A percentile compares a stretch with the other conserved stretches of the same genome.
phyloP scores from a whole-genome alignment of 2,329 filamentous ascomycete genomes.

The Clarireedia homoeocarpa region DNA sequence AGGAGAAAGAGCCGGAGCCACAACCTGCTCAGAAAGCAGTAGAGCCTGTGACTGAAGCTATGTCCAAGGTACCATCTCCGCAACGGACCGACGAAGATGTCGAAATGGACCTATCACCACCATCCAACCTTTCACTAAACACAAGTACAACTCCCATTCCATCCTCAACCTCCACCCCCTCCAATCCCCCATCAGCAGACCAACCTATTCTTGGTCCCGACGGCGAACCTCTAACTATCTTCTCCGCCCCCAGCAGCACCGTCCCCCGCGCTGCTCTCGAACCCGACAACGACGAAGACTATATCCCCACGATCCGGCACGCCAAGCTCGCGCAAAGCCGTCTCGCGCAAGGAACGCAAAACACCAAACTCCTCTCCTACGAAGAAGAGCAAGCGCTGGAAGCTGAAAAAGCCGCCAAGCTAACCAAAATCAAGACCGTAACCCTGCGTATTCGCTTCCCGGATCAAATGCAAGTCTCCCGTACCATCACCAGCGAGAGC shows the following conservation, averaged over 20 bases:
- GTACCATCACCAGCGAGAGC: conserved; percentile 58
- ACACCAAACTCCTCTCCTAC: conserved; percentile 74
- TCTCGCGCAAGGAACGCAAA: conserved; percentile 54
- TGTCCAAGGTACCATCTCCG: conserved; percentile 13
- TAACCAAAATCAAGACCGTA: conserved; percentile 60
- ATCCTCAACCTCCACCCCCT: conserved; percentile 1
- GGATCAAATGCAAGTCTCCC: conserved; percentile 69
- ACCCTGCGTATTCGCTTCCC: conserved; percentile 79
- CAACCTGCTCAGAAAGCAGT: conserved; percentile 13
- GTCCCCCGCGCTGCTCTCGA: conserved; percentile 68
- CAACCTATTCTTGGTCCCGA: conserved; percentile 24
- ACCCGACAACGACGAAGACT: conserved; percentile 64
- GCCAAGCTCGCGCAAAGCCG: conserved; percentile 67
- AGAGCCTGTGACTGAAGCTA: conserved; percentile 14
- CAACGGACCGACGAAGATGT: conserved; percentile 9
- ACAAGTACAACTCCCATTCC: not conserved
- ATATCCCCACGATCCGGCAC: conserved; percentile 66
- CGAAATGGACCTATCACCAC: conserved; percentile 4
- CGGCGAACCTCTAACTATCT: conserved; percentile 58
- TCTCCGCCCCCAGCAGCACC: conserved; percentile 64
- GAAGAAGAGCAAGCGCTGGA: conserved; percentile 68
- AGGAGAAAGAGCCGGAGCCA: conserved; percentile 9
- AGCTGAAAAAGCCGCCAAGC: conserved; percentile 54
- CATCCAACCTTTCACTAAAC: not conserved
- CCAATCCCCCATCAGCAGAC: not conserved